Evolutionary conservation across 2,329 filamentous ascomycete genomes (phyloP), one percentile per base, ranked within the genome.

Genomic region (Xylaria sp.): DNA sequence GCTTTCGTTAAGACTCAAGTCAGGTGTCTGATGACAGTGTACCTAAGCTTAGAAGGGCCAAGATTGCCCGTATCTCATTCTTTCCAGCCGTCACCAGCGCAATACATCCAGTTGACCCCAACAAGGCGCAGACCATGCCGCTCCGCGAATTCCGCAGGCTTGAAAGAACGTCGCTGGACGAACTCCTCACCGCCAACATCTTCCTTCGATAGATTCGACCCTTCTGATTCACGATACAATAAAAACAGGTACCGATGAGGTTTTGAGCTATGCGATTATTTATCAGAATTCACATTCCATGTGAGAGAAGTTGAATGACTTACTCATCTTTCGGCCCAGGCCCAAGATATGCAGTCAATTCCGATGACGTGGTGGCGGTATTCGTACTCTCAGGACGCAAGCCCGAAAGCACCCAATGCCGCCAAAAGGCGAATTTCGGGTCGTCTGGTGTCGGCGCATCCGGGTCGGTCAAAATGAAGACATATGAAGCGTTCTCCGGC

Each of bases 361-460:
- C 74, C 41, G 72, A 59, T 18, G 36, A 13, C 4, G 48, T 10
- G 4, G 46, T 71, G 1, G 64, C 72, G 10, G 13, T 66, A 12
- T 70, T 70, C 0, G 70, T 30, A 30, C 70, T 65, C 50, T 75
- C 45, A 1, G 81, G 78, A 63, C 77, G 78, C 59, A 84, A 53
- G 0, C 82, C 81, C 4, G 79, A 75, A 0, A 86, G 74, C 30
- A 87, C 79, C 83, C 84, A 87, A 71, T 87, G 85, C 23, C 85
- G 78, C 84, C 85, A 87, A 72, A 84, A 86, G 0, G 84, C 83
- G 72, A 85, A 87, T 72, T 84, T 86, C 6, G 84, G 84, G 59
- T 87, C 83, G 41, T 85, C 83, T 0, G 85, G 86, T 0, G 84
- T 87, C 0, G 86, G 86, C 23, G 85, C 85, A 66, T 87, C 86